Evolutionary conservation across 768 basidiomycete genomes (phyloP).

Genomic region (Zangia roseola): DNA sequence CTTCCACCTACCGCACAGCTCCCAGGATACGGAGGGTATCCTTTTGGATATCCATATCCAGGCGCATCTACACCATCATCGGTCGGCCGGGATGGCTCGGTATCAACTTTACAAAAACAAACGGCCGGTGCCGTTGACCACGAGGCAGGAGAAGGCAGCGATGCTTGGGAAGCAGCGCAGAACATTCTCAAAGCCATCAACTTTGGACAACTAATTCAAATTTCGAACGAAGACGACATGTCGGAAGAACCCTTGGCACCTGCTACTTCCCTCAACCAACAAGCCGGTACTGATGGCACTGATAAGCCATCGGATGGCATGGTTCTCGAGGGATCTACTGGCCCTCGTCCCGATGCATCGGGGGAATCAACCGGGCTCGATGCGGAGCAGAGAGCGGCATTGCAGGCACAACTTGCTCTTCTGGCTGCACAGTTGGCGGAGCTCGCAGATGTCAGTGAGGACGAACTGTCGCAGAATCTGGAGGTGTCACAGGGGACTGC

Average conservation of each 20-base stretch:
- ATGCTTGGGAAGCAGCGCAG: slow-evolving; percentile 77
- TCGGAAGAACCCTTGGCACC: slow-evolving; percentile 12
- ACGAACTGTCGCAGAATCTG: slow-evolving; percentile 28
- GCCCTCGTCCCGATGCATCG: slow-evolving; percentile 2
- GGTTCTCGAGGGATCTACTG: slow-evolving; percentile 2
- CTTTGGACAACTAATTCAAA: slow-evolving; percentile 54
- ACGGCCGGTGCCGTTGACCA: slow-evolving; percentile 17
- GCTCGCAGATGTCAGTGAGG: slow-evolving; percentile 47
- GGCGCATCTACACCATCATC: slow-evolving; percentile 7
- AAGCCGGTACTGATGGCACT: neutral
- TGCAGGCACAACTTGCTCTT: slow-evolving; percentile 73
- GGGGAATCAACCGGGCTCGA: slow-evolving; percentile 28
- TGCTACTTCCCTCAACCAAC: slow-evolving; percentile 1
- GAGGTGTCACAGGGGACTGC: slow-evolving; percentile 9
- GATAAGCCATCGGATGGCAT: slow-evolving; percentile 6
- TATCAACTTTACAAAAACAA: slow-evolving; percentile 15
- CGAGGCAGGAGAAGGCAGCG: slow-evolving; percentile 44
- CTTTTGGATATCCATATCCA: slow-evolving; percentile 39
- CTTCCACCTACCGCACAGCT: slow-evolving; percentile 31
- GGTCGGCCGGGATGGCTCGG: neutral
- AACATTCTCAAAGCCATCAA: slow-evolving; percentile 77
- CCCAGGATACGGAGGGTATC: slow-evolving; percentile 37
- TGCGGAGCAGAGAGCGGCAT: slow-evolving; percentile 55
- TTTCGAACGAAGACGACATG: slow-evolving; percentile 29
- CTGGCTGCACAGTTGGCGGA: slow-evolving; percentile 72